Conservation (phyloP, 768 basidiomycete genomes). For the Auricularia sp. region DNA sequence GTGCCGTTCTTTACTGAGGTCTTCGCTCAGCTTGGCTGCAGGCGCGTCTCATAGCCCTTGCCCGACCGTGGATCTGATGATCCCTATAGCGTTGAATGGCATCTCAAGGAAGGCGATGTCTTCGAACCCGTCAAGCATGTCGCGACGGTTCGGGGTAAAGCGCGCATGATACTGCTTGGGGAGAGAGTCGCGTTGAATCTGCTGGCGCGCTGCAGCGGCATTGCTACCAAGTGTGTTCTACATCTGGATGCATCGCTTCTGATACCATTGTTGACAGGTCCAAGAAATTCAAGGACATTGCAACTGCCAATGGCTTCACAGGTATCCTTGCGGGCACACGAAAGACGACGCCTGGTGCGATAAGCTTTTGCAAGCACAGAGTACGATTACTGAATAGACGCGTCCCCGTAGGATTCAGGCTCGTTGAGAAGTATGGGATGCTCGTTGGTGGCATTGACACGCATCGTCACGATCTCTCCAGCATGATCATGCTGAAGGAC, state of each 20-base stretch:
- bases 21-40: slow-evolving; percentile 79
- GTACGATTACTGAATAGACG: not conserved
- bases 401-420: slow-evolving; percentile 58
- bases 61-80: not conserved
- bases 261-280: slow-evolving; percentile 42
- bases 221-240: slow-evolving; percentile 69
- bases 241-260: not conserved
- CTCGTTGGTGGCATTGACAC: slow-evolving; percentile 92
- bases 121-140: slow-evolving; percentile 76
- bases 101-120: slow-evolving; percentile 71
- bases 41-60: slow-evolving; percentile 41
- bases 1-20: slow-evolving; percentile 93
- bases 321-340: slow-evolving; percentile 91
- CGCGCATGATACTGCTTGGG: slow-evolving; percentile 76
- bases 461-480: slow-evolving; percentile 92
- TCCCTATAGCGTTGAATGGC: slow-evolving; percentile 77
- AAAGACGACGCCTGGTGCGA: slow-evolving; percentile 84
- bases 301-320: slow-evolving; percentile 64
- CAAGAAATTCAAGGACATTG: slow-evolving; percentile 67
- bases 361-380: not conserved
- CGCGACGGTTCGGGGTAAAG: slow-evolving; percentile 86
- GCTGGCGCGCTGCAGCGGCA: slow-evolving; percentile 90
- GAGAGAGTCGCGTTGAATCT: slow-evolving; percentile 91
- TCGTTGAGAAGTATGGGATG: slow-evolving; percentile 99
- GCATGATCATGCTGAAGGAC: slow-evolving; percentile 99